These are phyloP conservation scores for Metschnikowia noctiluminum DNA, from an alignment of 805 yeast species.

Conservation along the genomic window DNA sequence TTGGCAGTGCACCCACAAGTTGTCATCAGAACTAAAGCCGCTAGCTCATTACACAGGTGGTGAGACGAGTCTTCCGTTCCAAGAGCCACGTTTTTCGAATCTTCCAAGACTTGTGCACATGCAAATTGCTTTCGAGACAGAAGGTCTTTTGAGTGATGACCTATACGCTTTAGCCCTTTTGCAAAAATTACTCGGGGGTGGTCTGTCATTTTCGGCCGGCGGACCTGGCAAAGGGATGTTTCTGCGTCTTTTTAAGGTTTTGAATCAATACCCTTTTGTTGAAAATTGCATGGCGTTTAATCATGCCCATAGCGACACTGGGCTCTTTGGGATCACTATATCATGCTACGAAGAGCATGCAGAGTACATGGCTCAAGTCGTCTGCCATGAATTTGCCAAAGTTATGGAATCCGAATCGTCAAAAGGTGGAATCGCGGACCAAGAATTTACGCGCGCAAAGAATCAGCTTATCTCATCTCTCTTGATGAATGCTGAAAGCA, in stretches of 20 bases:
- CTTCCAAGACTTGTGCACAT: conserved; percentile 80
- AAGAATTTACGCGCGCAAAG: conserved; percentile 85
- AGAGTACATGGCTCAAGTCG: conserved; percentile 73
- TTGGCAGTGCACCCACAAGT: conserved; percentile 33
- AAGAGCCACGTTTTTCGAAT: conserved; percentile 38
- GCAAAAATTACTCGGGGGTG: conserved; percentile 92
- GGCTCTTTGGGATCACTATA: conserved; percentile 84
- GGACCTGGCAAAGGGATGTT: conserved; percentile 99
- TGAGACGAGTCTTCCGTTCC: conserved; percentile 36
- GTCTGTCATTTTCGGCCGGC: conserved; percentile 96
- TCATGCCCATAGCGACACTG: conserved; percentile 86
- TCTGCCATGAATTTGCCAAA: conserved; percentile 45
- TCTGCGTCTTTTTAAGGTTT: conserved; percentile 83
- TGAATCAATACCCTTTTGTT: conserved; percentile 86
- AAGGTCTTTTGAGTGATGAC: conserved; percentile 78
- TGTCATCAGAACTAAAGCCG: conserved; percentile 37
- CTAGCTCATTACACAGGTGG: conserved; percentile 61
- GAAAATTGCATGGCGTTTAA: conserved; percentile 87
- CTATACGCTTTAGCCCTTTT: conserved; percentile 86
- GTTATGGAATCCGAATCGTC: conserved; percentile 30
- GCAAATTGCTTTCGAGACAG: conserved; percentile 84
- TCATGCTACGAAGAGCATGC: conserved; percentile 87
- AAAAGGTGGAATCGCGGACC: conserved; percentile 59
- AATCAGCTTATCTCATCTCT: conserved; percentile 85
- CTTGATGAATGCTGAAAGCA: conserved; percentile 89